phyloP scores from a whole-genome alignment of 768 basidiomycete genomes.

The Hypholoma sublateritium region DNA sequence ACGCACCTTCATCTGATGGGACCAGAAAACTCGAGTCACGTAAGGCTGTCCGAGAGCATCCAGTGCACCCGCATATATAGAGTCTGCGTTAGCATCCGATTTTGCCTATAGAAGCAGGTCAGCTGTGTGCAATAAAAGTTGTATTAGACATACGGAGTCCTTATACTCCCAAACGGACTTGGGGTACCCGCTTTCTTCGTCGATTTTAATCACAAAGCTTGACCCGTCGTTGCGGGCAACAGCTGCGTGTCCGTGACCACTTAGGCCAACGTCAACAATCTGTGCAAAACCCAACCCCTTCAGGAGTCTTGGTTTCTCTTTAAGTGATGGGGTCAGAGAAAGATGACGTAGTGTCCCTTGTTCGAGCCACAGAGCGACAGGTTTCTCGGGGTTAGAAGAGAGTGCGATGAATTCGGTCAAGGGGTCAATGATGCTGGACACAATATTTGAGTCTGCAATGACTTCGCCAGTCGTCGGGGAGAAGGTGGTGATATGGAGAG shows the following conservation, averaged over 20 bases:
- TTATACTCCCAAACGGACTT: not conserved
- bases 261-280: constrained; percentile 63
- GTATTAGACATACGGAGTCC: not conserved
- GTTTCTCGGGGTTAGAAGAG: constrained; percentile 17
- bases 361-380: constrained; percentile 56
- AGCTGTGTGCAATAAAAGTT: not conserved
- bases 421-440: constrained; percentile 44
- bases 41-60: constrained; percentile 51
- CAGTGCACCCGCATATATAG: constrained; percentile 58
- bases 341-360: constrained; percentile 49
- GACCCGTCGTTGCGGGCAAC: constrained; percentile 56
- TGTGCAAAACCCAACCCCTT: constrained; percentile 46
- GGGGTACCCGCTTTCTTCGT: constrained; percentile 32
- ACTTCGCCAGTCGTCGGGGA: constrained; percentile 53
- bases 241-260: constrained; percentile 57
- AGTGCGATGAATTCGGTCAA: constrained; percentile 30
- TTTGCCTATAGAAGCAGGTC: constrained; percentile 31
- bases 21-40: constrained; percentile 70
- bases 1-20: constrained; percentile 50
- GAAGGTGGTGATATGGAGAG: constrained; percentile 67
- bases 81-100: constrained; percentile 40
- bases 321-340: constrained; percentile 49
- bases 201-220: constrained; percentile 53
- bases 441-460: constrained; percentile 48
- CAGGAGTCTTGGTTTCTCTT: constrained; percentile 42